These are phyloP conservation scores for Aspergillus chevalieri DNA, from an alignment of 2,329 filamentous ascomycete genomes.

Conservation along the genomic window DNA sequence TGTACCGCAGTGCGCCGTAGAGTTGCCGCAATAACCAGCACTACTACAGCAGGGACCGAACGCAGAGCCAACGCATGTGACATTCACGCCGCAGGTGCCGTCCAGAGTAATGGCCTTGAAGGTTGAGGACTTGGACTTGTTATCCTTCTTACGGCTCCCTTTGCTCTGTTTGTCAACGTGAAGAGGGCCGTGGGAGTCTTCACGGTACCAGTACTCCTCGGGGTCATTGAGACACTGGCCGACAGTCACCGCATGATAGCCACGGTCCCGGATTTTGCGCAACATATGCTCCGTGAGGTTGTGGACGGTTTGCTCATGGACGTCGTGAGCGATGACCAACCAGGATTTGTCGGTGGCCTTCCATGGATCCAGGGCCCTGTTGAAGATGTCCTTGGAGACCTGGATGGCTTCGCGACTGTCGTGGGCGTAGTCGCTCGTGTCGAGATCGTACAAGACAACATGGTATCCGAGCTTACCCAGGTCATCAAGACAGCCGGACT, in stretches of 20 bases:
- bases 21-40: constrained; percentile 25
- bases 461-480: constrained; percentile 46
- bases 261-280: constrained; percentile 20
- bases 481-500: constrained; percentile 36
- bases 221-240: constrained; percentile 39
- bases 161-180: background rate
- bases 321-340: constrained; percentile 39
- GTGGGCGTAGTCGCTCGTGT: constrained; percentile 43
- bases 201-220: constrained; percentile 37
- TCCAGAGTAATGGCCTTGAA: constrained; percentile 19
- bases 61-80: constrained; percentile 28
- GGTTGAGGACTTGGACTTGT: constrained; percentile 6
- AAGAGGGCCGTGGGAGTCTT: constrained; percentile 22
- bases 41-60: constrained; percentile 31
- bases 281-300: constrained; percentile 40
- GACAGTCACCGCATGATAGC: constrained; percentile 37
- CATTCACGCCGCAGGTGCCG: constrained; percentile 29
- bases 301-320: constrained; percentile 38
- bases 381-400: constrained; percentile 36
- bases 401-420: constrained; percentile 33
- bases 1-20: constrained; percentile 22
- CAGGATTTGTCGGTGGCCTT: constrained; percentile 27
- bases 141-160: background rate
- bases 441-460: constrained; percentile 42
- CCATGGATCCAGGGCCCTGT: constrained; percentile 22